A percentile compares a stretch with the other conserved stretches of the same genome.
Conservation (phyloP, 768 basidiomycete species). For the Hemileccinum rubropunctum region DNA sequence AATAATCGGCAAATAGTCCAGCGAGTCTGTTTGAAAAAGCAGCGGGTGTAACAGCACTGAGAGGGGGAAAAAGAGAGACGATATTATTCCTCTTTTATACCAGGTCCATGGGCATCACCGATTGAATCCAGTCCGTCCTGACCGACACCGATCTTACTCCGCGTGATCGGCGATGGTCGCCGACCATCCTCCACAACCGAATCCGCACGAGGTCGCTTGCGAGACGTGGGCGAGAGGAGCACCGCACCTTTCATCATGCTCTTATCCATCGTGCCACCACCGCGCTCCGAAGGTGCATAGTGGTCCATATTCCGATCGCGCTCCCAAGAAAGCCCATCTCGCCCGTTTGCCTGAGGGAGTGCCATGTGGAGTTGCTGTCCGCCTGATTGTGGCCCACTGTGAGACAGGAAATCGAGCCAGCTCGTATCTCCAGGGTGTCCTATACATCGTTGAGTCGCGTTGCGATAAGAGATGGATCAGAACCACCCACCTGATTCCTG, state of each 20-base stretch:
- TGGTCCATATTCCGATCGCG: constrained; percentile 31
- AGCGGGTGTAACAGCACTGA: neutral
- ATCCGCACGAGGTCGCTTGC: constrained; percentile 29
- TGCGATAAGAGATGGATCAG: neutral
- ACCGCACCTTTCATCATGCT: constrained; percentile 15
- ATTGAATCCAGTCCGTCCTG: constrained; percentile 17
- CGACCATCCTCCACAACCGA: constrained; percentile 18
- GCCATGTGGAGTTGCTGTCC: constrained; percentile 28
- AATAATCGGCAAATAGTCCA: no score
- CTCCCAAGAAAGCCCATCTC: constrained; percentile 31
- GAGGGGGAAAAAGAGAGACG: neutral
- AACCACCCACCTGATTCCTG: constrained; percentile 25
- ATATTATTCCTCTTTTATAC: constrained; percentile 29
- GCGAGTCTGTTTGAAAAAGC: no score
- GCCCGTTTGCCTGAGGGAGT: constrained; percentile 23
- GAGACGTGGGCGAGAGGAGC: constrained; percentile 21
- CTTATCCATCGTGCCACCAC: constrained; percentile 19
- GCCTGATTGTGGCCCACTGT: constrained; percentile 22
- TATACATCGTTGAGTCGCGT: constrained; percentile 6
- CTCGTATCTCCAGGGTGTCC: constrained; percentile 30
- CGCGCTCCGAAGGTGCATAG: constrained; percentile 29
- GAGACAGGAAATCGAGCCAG: constrained; percentile 35
- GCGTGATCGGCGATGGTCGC: constrained; percentile 20
- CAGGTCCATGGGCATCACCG: constrained; percentile 16
- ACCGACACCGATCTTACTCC: constrained; percentile 13